Evolutionary conservation across 106 monocot species (phyloP).

Genomic region (Vanilla planifolia): DNA sequence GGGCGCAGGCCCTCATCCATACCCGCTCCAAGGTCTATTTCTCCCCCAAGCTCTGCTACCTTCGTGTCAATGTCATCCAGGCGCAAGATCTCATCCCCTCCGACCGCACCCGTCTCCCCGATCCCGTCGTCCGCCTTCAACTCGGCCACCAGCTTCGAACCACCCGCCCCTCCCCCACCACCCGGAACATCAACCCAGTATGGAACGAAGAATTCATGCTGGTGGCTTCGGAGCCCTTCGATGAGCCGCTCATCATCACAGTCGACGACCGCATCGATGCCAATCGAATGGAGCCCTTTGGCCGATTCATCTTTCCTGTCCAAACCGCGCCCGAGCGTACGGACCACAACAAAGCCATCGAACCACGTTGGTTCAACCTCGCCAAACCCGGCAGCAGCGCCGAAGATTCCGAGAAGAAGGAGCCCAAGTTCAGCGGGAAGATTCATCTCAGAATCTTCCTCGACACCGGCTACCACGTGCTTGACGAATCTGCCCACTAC

Average conservation of each 20-base stretch:
- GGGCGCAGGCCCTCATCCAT: constrained; percentile 22
- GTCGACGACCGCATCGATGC: constrained; percentile 65
- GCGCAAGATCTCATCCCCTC: constrained; percentile 70
- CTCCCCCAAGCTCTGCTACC: constrained; percentile 82
- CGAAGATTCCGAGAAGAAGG: constrained; percentile 43
- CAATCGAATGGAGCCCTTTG: constrained; percentile 48
- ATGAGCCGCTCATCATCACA: constrained; percentile 65
- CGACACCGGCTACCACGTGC: constrained; percentile 82
- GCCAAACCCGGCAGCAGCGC: constrained; percentile 24
- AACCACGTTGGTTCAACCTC: constrained; percentile 62
- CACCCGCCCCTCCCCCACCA: constrained; percentile 28
- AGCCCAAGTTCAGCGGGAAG: constrained; percentile 79
- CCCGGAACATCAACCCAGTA: constrained; percentile 37
- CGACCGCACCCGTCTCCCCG: constrained; percentile 31
- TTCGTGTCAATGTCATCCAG: constrained; percentile 63
- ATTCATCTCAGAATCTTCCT: constrained; percentile 64
- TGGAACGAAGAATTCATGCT: constrained; percentile 87
- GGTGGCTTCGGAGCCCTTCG: constrained; percentile 81
- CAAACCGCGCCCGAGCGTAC: constrained; percentile 17
- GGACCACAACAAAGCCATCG: constrained; percentile 44
- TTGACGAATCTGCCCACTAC: constrained; percentile 84
- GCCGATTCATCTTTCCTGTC: constrained; percentile 52
- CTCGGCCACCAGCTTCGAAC: constrained; percentile 61
- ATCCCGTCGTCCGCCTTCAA: constrained; percentile 40
- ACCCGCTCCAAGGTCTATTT: constrained; percentile 92